Conservation (phyloP, 1,139 yeast species). For the Kodamaea alishanica region DNA sequence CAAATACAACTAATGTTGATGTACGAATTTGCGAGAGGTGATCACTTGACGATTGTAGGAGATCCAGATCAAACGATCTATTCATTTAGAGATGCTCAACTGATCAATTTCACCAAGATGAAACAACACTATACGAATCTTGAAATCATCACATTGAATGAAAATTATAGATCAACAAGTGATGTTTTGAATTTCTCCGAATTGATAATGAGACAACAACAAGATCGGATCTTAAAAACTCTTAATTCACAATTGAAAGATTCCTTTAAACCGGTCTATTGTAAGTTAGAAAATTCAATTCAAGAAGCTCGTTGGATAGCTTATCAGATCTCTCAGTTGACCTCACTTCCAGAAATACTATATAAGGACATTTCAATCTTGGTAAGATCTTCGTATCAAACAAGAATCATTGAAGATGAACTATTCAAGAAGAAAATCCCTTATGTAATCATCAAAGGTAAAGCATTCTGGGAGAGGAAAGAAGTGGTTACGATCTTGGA, state of each 20-base stretch:
- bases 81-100: conserved; percentile 78
- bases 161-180: conserved; percentile 79
- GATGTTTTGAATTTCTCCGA: conserved; percentile 67
- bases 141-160: conserved; percentile 44
- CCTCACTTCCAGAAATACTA: conserved; percentile 37
- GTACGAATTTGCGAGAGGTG: conserved; percentile 50
- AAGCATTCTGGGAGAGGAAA: conserved; percentile 73
- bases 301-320: conserved; percentile 61
- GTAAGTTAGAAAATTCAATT: conserved; percentile 34
- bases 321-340: conserved; percentile 48
- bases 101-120: conserved; percentile 65
- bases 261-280: conserved; percentile 48
- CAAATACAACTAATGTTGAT: conserved; percentile 68
- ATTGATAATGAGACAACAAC: conserved; percentile 60
- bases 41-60: conserved; percentile 81
- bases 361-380: conserved; percentile 67
- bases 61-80: conserved; percentile 97
- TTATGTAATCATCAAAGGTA: conserved; percentile 64
- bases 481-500: conserved; percentile 65
- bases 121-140: conserved; percentile 35
- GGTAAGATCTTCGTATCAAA: conserved; percentile 58
- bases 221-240: conserved; percentile 37
- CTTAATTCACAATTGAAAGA: conserved; percentile 44
- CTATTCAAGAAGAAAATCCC: conserved; percentile 56
- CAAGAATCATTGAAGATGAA: conserved; percentile 59